Conservation (phyloP, 176 grass and related monocot species). For the Alopecurus myosuroides region DNA sequence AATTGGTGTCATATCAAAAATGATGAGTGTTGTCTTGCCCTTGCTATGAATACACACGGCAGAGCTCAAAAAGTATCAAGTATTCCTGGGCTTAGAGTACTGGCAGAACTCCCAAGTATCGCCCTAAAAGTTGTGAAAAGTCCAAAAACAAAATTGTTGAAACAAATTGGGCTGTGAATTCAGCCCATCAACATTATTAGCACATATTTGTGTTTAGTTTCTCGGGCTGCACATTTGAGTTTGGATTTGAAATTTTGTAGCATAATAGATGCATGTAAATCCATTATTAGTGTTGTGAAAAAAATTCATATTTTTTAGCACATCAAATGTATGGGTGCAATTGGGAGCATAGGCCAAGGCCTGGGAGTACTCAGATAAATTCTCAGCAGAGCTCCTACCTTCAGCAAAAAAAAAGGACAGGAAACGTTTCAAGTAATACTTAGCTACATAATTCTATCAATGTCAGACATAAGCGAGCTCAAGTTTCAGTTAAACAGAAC, state of each 20-base stretch:
- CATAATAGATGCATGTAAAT: not conserved
- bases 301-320: not conserved
- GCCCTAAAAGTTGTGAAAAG: not conserved
- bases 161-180: not conserved
- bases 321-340: not conserved
- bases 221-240: too few species aligned
- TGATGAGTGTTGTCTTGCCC: not conserved
- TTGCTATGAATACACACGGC: not conserved
- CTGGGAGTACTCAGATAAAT: not conserved
- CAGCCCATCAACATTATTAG: not conserved
- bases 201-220: not conserved
- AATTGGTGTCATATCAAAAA: constrained; percentile 20
- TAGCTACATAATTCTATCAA: not conserved
- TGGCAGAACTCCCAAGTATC: not conserved
- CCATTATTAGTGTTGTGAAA: not conserved
- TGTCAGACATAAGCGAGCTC: not conserved
- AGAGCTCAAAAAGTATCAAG: not conserved
- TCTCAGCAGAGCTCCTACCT: not conserved
- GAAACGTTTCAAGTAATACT: not conserved
- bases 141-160: not conserved
- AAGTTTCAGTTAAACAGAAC: not conserved
- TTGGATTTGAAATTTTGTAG: too few species aligned
- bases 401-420: not conserved
- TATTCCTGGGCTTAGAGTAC: not conserved
- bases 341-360: not conserved